Percentiles rank a stretch among this genome's conserved stretches.
phyloP scores from a whole-genome alignment of 163 green algal species.

The Chlamydomonas reinhardtii region DNA sequence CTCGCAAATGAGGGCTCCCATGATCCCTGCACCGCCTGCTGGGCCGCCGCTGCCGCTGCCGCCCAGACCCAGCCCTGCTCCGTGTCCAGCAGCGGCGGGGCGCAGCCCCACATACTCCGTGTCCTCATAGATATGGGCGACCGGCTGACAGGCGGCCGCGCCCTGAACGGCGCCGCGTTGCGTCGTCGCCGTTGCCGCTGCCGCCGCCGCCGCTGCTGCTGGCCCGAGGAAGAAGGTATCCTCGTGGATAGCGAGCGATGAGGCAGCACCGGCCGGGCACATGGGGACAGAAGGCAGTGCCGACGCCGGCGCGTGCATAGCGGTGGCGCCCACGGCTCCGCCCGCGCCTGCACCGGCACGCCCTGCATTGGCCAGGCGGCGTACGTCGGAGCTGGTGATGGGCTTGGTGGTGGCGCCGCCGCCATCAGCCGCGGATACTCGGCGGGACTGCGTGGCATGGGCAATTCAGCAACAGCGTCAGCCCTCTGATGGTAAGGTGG shows the following conservation, averaged over 20 bases:
- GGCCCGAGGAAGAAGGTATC: conserved; percentile 39
- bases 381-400: conserved; percentile 59
- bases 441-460: too few relatives aligned
- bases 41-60: too few relatives aligned
- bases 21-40: too few relatives aligned
- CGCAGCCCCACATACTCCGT: conserved; percentile 58
- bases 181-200: neutral
- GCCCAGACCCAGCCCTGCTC: too few relatives aligned
- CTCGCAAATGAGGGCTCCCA: neutral
- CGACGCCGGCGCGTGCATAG: neutral
- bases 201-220: neutral
- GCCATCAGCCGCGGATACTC: too few relatives aligned
- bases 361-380: conserved; percentile 60
- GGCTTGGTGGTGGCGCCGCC: conserved; percentile 36
- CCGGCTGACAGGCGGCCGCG: neutral
- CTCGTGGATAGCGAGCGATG: conserved; percentile 10
- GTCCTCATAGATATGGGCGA: conserved; percentile 63
- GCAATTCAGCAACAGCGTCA: too few relatives aligned
- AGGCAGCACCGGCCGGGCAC: too few relatives aligned
- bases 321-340: too few relatives aligned
- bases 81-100: too few relatives aligned
- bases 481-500: too few relatives aligned
- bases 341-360: neutral
- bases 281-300: neutral
- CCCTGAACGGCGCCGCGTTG: neutral